Evolutionary conservation across 495 filamentous ascomycete species (phyloP), one percentile per base, ranked within the genome.

Genomic region (Aspergillus bertholletiae): DNA sequence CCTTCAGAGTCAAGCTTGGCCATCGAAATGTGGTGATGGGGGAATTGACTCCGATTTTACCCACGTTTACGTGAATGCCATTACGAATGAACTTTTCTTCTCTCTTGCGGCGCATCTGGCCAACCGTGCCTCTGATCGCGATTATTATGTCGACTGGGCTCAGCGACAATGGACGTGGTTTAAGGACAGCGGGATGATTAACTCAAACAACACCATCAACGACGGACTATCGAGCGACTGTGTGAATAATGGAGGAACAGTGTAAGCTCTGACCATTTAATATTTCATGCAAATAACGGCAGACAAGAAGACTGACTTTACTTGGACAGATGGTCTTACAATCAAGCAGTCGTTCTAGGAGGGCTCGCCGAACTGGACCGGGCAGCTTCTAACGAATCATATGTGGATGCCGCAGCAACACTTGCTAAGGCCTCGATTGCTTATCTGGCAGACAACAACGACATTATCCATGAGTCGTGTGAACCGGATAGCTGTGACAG

Each of bases 261-360:
- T 83, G 44, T 72, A 62, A 30, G 65, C 51, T 22, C 6, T 15
- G 7, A 17, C 7, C 2, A 1, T 20, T 8, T 13, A 13, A 40
- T 6, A 23, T 9, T 17, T 24, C 3, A 7, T n/a, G 47, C 1
- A 30, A 28, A 21, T 18, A 37, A 11, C 20, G 5, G 13, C 1
- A 24, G n/a, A n/a, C n/a, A n/a, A 2, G 11, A 20, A 8, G 1
- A n/a, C 27, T 57, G 9, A 40, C 41, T 15, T 12, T 5, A 30
- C 11, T 3, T 21, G 2, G 7, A 1, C 37, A 72, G 69, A 7
- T 92, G 83, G 81, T 83, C 86, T 0, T 93, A 93, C 73, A 93
- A 91, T 71, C 88, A 93, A 69, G 88, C 88, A 34, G 86, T 90
- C 24, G 74, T 92, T 32, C 76, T 92, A 12, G 88, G 88, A 13